These are phyloP conservation scores for Inonotus obliquus DNA, from an alignment of 1,284 basidiomycete species.

Conservation along the genomic window DNA sequence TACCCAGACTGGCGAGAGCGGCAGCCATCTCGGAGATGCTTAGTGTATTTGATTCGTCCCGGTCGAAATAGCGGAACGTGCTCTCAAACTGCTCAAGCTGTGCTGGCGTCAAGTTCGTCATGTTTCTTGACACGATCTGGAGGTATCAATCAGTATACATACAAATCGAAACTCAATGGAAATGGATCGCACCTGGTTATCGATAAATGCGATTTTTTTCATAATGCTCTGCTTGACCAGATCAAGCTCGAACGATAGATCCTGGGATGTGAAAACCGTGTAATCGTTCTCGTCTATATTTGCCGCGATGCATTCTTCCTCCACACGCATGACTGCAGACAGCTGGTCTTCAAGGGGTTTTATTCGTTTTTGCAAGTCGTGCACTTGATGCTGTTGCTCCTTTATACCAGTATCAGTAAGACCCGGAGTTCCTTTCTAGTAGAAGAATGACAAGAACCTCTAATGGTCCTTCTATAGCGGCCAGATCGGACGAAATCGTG, in stretches of 20 bases:
- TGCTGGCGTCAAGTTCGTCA: slow-evolving; percentile 91
- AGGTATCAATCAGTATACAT: not conserved
- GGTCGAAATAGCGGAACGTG: slow-evolving; percentile 97
- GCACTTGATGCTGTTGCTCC: slow-evolving; percentile 52
- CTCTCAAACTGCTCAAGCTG: slow-evolving; percentile 97
- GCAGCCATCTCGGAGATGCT: slow-evolving; percentile 85
- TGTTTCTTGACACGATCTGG: slow-evolving; percentile 86
- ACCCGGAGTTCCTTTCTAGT: not conserved
- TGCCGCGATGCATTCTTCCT: slow-evolving; percentile 79
- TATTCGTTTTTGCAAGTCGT: slow-evolving; percentile 59
- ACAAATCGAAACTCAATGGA: slow-evolving; percentile 13
- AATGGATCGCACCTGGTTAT: slow-evolving; percentile 73
- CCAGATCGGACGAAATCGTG: slow-evolving; percentile 69
- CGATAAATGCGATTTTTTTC: slow-evolving; percentile 92
- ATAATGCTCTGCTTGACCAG: slow-evolving; percentile 76
- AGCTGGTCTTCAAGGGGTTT: slow-evolving; percentile 56
- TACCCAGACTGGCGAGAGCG: slow-evolving; percentile 90
- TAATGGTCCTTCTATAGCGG: slow-evolving; percentile 73
- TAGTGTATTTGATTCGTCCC: slow-evolving; percentile 87
- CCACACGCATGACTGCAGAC: slow-evolving; percentile 51
- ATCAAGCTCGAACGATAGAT: slow-evolving; percentile 88
- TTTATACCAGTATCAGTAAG: slow-evolving; percentile 23
- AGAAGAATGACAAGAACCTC: slow-evolving; percentile 43
- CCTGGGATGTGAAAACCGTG: slow-evolving; percentile 87
- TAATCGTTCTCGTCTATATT: slow-evolving; percentile 98